A percentile compares a stretch with the other conserved stretches of the same genome.
These are phyloP conservation scores for Avena atlantica DNA, from an alignment of 176 grass and related monocot species.

Conservation along the genomic window DNA sequence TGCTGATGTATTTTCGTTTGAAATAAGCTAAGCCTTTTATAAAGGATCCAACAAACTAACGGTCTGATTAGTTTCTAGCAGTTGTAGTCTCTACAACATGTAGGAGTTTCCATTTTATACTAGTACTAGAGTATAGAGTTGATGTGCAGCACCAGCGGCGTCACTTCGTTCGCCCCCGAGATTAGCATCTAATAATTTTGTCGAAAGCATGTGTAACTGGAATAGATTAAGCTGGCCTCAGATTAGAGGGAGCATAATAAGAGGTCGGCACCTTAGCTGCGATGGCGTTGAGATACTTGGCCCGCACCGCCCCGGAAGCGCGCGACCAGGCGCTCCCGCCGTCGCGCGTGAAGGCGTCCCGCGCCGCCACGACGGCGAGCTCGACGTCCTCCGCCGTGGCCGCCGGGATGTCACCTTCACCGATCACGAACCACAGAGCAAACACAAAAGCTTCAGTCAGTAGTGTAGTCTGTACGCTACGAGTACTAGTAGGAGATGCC, in stretches of 20 bases:
- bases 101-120: no score
- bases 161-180: background rate
- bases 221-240: background rate
- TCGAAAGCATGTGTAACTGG: background rate
- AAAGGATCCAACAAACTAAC: background rate
- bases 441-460: conserved; percentile 12
- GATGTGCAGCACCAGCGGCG: background rate
- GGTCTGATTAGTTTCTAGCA: background rate
- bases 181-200: background rate
- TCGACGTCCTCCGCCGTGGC: conserved; percentile 92
- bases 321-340: conserved; percentile 75
- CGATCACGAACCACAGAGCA: background rate
- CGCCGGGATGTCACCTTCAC: conserved; percentile 82
- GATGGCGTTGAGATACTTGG: conserved; percentile 86
- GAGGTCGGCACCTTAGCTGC: conserved; percentile 62
- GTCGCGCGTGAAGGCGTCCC: conserved; percentile 63
- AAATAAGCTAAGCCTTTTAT: background rate
- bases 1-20: background rate
- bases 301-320: conserved; percentile 57
- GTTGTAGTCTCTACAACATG: background rate
- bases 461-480: background rate
- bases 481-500: background rate
- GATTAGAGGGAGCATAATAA: background rate
- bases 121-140: background rate
- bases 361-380: conserved; percentile 82